A percentile compares a stretch with the other conserved stretches of the same genome.
Conservation (phyloP, 768 basidiomycete species). For the Fibroporia radiculosa region DNA sequence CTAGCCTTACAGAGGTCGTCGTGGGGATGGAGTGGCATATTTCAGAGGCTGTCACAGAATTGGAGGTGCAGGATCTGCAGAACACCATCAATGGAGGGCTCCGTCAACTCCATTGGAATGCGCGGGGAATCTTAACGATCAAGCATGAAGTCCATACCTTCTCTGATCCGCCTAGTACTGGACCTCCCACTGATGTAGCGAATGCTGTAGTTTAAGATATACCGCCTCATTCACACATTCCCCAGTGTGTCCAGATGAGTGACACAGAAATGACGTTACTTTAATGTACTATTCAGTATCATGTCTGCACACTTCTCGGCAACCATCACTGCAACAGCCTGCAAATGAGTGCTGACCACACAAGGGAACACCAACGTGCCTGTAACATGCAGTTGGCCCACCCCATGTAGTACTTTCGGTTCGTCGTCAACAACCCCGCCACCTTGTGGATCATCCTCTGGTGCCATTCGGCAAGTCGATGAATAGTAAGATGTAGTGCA, state of each 20-base stretch:
- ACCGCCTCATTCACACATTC: too few species aligned
- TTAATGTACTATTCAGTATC: too few species aligned
- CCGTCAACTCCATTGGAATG: not conserved
- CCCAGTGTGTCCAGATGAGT: too few species aligned
- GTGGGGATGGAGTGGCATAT: not conserved
- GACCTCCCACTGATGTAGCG: too few species aligned
- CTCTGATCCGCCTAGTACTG: too few species aligned
- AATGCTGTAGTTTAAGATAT: too few species aligned
- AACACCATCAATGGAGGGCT: not conserved
- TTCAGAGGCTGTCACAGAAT: not conserved
- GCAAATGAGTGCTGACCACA: slow-evolving; percentile 24
- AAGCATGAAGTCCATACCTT: not conserved
- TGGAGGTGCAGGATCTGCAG: not conserved
- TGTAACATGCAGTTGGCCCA: slow-evolving; percentile 31
- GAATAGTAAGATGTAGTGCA: slow-evolving; percentile 29
- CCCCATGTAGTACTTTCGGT: slow-evolving; percentile 35
- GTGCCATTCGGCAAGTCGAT: slow-evolving; percentile 30
- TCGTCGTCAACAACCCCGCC: slow-evolving; percentile 33
- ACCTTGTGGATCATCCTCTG: slow-evolving; percentile 1
- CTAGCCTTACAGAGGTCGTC: not conserved
- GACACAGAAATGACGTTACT: too few species aligned
- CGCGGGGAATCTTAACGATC: not conserved
- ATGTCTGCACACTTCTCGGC: slow-evolving; percentile 34
- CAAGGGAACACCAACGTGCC: slow-evolving; percentile 18
- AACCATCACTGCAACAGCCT: slow-evolving; percentile 26